Evolutionary conservation across 2,329 filamentous ascomycete genomes (phyloP), one percentile per base, ranked within the genome.

Genomic region (Rutstroemia sp.): DNA sequence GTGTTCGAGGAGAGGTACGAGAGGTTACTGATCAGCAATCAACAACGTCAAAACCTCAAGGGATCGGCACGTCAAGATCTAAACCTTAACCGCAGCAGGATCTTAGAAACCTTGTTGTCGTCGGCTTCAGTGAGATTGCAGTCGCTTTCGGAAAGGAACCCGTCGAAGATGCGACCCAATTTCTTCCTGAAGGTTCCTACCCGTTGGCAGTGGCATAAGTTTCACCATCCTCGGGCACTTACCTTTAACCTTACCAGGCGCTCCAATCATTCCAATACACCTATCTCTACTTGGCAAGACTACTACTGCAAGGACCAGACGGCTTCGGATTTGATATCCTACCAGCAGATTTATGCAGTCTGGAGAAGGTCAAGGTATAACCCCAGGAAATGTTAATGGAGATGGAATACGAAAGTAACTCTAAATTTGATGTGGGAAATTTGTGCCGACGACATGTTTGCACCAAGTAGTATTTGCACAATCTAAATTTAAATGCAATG

Each of bases 101-200:
- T 40, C 39, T 6, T n/a, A 19, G 19, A 12, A 4, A 45, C 19
- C 7, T 45, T 12, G 45, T 19, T 9, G 12, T 49, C 23, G 34
- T 54, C 23, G 30, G 23, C 52, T 30, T 54, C 16, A 34, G 23
- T 7, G 27, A 48, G 12, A 12, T 49, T 36, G 45, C 21, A 55
- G 30, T 42, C 49, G 45, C 17, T 42, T 55, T 25, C 17, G 46
- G 52, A 55, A 50, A 39, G 7, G 46, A 17, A 6, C n/a, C 52
- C 46, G 46, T 49, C 45, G 46, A 50, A 55, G 38, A 55, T 50
- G 25, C 10, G 23, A 55, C 25, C 25, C 48, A 27, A 54, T 40
- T 40, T 54, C 42, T 48, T 39, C 34, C 36, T 21, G 42, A 38
- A 42, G 25, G 17, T 36, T 44, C 36, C 38, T 55, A 50, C 16